Base-by-base conservation (phyloP, 2,329 filamentous ascomycete genomes). In the Fusarium heterosporum region DNA sequence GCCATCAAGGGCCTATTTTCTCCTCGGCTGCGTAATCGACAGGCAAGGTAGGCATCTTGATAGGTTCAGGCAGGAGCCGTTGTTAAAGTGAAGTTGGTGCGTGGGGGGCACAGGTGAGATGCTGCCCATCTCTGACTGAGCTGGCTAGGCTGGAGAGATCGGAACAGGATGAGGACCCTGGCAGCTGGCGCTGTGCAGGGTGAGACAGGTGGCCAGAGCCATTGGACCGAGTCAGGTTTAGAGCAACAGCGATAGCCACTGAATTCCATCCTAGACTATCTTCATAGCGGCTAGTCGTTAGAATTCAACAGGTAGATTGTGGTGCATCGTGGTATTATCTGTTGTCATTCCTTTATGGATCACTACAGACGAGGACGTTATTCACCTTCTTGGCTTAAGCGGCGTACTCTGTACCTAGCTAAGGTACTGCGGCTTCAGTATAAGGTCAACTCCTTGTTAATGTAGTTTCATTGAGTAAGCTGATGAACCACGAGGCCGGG, bases 81-180 rank as follows among this genome's bases (percentile, higher is more conserved):
- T 39, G 41, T 43, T 49, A 47, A 25, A 43, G 17, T 47, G 13
- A 47, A 52, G 59, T 53, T 38, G 40, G 43, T 63, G 46, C 61
- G 50, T 69, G 65, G 66, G 66, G 22, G 17, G 13, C 29, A 29
- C 53, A 42, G 45, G 48, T 65, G 48, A 64, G 59, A 30, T 61
- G 32, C 61, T 22, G 45, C 48, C 40, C 19, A 36, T 55, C 42
- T 34, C 32, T 56, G 56, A 29, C 51, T 53, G 48, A 43, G 30
- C 34, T 56, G 53, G 47, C 51, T 53, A 43, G 40, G 30, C 34
- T 56, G 53, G 47, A 53, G 41, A 55, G 53, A 64, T 60, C 64
- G 46, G 61, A 40, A 54, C 47, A 68, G 34, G 49, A 51, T 38
- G 16, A 59, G 48, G 60, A 40, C 41, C 34, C 22, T n/a, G 34